Evolutionary conservation across 1,284 basidiomycete genomes (phyloP), one percentile per base, ranked within the genome.

Genomic region (Fomitopsis betulina): DNA sequence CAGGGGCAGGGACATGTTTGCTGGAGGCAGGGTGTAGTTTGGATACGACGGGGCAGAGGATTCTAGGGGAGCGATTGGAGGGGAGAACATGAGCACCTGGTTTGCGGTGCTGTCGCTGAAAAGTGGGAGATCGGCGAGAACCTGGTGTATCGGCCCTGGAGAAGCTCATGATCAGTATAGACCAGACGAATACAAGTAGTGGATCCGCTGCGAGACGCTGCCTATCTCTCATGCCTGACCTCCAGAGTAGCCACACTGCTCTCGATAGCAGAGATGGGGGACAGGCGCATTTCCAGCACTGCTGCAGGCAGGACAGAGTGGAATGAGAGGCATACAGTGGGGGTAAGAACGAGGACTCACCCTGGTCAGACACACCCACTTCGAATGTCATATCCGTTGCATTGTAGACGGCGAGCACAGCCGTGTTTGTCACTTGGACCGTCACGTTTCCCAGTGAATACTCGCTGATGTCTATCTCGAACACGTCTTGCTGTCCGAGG

Each of bases 31-130:
- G 0, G 88, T 89, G 70, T 93, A 95, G 67, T 94, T 93, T 8
- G 93, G 93, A 67, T 84, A 95, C 12, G 73, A 73, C 0, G 89
- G 89, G 53, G 76, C 68, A 1, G 63, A 55, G 2, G 69, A 43
- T 32, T 55, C 65, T 13, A 67, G 63, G 5, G 70, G 65, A 19
- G 75, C 71, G 53, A 67, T 65, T 0, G 84, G 71, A 0, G 85
- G 83, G 0, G 92, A 94, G 70, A 91, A 92, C 13, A 94, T 67
- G n/a, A 95, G 73, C 0, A 83, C 88, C 66, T 88, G 83, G 56
- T 85, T 87, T 1, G 84, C 76, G 0, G 91, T 92, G 1, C 90
- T 87, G 67, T 95, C 93, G 5, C 89, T 91, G 0, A 94, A 74
- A 1, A 88, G 70, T 0, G 89, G 89, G 1, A 79, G 67, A 4